Conservation (phyloP, 148 eudicot species). For the Amaranthus cruentus region DNA sequence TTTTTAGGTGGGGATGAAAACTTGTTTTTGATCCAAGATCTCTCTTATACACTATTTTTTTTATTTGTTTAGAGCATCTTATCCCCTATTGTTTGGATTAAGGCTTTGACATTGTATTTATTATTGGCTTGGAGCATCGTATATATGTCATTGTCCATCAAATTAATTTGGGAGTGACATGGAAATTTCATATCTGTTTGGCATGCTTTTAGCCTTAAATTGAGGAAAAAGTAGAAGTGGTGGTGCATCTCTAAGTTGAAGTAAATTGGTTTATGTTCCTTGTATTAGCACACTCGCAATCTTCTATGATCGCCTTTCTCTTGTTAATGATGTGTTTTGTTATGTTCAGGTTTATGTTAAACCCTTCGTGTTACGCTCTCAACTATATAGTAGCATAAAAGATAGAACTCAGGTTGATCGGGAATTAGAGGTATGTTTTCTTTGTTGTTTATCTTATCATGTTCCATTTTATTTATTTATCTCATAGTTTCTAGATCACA, state of each 20-base stretch:
- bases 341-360: slow-evolving; percentile 55
- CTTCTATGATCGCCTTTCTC: background rate
- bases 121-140: too few species aligned
- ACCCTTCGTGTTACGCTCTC: slow-evolving; percentile 78
- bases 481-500: background rate
- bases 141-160: too few species aligned
- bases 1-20: too few species aligned
- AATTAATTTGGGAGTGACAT: too few species aligned
- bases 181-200: background rate
- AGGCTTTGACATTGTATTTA: too few species aligned
- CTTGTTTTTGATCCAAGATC: too few species aligned
- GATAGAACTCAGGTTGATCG: slow-evolving; percentile 95
- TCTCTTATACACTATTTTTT: too few species aligned
- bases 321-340: background rate
- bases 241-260: background rate
- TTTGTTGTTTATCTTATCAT: background rate
- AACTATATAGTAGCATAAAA: slow-evolving; percentile 83
- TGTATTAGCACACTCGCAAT: background rate
- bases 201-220: background rate
- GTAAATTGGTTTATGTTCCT: background rate
- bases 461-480: background rate
- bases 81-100: too few species aligned
- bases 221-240: background rate
- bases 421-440: slow-evolving; percentile 75
- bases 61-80: too few species aligned